Conservation (phyloP, 345 rosid genomes). For the Rhizophora apiculata region DNA sequence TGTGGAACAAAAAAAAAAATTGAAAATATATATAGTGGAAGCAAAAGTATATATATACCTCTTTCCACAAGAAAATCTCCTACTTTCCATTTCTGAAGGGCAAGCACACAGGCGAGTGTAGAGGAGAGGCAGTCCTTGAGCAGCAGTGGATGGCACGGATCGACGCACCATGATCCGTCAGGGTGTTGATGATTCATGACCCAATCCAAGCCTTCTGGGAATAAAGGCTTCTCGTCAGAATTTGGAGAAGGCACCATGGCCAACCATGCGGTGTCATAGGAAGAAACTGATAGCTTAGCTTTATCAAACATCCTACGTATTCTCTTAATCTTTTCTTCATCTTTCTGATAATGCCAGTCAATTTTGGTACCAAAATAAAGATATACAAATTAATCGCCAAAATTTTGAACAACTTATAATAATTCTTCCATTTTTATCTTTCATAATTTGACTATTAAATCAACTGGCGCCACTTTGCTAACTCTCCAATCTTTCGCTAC, state of each 20-base stretch:
- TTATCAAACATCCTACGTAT: conserved; percentile 3
- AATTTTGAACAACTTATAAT: no score
- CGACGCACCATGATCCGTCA: conserved; percentile 19
- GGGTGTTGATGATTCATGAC: background rate
- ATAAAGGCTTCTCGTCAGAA: no score
- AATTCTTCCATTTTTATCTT: no score
- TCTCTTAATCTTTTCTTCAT: background rate
- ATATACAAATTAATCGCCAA: no score
- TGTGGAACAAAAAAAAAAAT: background rate
- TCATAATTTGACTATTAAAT: no score
- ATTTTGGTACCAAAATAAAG: no score
- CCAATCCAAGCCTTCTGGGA: no score
- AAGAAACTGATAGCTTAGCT: background rate
- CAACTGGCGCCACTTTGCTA: no score
- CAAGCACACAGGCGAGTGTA: conserved; percentile 15
- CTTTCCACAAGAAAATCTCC: conserved; percentile 3
- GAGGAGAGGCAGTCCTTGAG: conserved; percentile 17
- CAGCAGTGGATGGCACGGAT: conserved; percentile 5
- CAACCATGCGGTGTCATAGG: no score
- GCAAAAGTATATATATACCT: background rate
- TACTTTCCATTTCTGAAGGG: conserved; percentile 11
- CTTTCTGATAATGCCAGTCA: no score
- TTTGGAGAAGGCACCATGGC: no score
- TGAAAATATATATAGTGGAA: background rate
- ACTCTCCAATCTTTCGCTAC: no score